Conservation (phyloP, 164 flowering plant species). For the Umbellularia californica region DNA sequence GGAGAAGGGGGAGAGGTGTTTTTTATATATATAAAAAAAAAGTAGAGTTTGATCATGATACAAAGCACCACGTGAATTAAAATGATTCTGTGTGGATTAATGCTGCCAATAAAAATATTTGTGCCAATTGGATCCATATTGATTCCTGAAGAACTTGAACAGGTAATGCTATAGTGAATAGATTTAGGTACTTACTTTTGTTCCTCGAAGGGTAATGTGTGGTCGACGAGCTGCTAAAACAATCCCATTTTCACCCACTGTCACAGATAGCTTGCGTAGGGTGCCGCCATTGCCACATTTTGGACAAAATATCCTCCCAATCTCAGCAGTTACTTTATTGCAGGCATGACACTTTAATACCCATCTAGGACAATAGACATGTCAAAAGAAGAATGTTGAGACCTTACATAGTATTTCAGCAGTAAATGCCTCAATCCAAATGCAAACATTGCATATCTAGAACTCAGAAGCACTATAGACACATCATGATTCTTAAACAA, state of each 20-base stretch:
- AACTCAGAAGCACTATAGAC: background rate
- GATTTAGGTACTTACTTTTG: slow-evolving; percentile 48
- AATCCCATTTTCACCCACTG: slow-evolving; percentile 86
- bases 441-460: background rate
- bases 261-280: slow-evolving; percentile 78
- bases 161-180: background rate
- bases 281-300: slow-evolving; percentile 99
- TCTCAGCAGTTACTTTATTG: slow-evolving; percentile 75
- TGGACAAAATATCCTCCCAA: slow-evolving; percentile 88
- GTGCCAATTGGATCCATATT: background rate
- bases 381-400: background rate
- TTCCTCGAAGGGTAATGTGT: slow-evolving; percentile 75
- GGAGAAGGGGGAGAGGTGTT: too few relatives aligned
- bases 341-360: slow-evolving; percentile 95
- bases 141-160: background rate
- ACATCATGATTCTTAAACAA: background rate
- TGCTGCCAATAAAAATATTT: too few relatives aligned
- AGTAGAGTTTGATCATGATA: too few relatives aligned
- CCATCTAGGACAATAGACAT: slow-evolving; percentile 53
- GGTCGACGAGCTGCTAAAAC: slow-evolving; percentile 61
- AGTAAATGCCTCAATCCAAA: background rate
- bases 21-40: too few relatives aligned
- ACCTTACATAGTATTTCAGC: background rate
- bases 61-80: too few relatives aligned
- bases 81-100: too few relatives aligned